These are phyloP conservation scores for Lachnellula occidentalis DNA, from an alignment of 2,329 filamentous ascomycete genomes.

Conservation along the genomic window DNA sequence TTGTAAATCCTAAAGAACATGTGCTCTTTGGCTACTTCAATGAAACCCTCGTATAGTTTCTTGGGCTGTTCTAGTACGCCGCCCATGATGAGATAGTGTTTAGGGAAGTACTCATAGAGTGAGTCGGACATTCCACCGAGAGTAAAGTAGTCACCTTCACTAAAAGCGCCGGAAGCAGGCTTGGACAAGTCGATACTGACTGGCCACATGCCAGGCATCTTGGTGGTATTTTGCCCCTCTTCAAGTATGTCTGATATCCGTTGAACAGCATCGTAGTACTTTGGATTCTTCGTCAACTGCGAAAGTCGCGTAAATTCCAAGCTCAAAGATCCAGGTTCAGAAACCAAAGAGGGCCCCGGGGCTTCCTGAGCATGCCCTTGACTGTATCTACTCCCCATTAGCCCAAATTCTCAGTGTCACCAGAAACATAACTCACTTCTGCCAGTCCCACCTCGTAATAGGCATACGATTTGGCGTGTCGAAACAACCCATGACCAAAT, in stretches of 20 bases:
- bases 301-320: slow-evolving; percentile 61
- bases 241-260: slow-evolving; percentile 53
- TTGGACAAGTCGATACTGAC: slow-evolving; percentile 41
- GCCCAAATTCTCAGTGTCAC: slow-evolving; percentile 31
- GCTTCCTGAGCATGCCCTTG: slow-evolving; percentile 55
- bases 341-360: slow-evolving; percentile 46
- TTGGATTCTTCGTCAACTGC: slow-evolving; percentile 55
- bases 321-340: slow-evolving; percentile 52
- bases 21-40: slow-evolving; percentile 41
- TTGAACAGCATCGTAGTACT: slow-evolving; percentile 58
- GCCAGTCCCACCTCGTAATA: slow-evolving; percentile 39
- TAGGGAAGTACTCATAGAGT: slow-evolving; percentile 59
- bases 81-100: slow-evolving; percentile 62
- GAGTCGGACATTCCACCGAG: slow-evolving; percentile 53
- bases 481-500: slow-evolving; percentile 66
- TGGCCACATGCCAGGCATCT: slow-evolving; percentile 59
- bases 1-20: slow-evolving; percentile 41
- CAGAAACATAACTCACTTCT: slow-evolving; percentile 42
- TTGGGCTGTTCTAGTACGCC: slow-evolving; percentile 48
- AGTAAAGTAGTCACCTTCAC: slow-evolving; percentile 45
- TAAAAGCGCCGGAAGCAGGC: slow-evolving; percentile 50
- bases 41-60: slow-evolving; percentile 41
- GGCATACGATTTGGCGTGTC: slow-evolving; percentile 95
- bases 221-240: slow-evolving; percentile 46
- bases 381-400: slow-evolving; percentile 31